Evolutionary conservation across 805 yeast species (phyloP).

Genomic region (Ascoidea rubescens): DNA sequence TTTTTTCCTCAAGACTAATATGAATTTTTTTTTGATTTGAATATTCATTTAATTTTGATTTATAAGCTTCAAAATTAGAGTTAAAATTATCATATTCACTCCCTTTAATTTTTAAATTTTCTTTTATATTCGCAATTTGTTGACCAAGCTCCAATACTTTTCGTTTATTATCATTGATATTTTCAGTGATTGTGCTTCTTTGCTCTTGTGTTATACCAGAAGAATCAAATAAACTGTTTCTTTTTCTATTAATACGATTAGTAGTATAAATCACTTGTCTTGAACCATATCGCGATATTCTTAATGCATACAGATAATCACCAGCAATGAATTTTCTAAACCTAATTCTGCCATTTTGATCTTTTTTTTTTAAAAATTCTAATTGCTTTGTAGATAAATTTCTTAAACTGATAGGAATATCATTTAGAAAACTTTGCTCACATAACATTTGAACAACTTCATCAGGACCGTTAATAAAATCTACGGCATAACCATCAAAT

Average conservation of each 20-base stretch:
- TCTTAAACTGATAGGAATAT: conserved; percentile 48
- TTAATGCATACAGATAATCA: conserved; percentile 33
- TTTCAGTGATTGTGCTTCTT: conserved; percentile 4
- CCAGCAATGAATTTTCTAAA: conserved; percentile 52
- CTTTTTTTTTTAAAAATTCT: conserved; percentile 22
- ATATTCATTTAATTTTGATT: conserved; percentile 7
- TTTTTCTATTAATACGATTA: conserved; percentile 9
- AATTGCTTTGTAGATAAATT: conserved; percentile 28
- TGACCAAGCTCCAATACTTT: neutral
- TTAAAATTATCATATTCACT: conserved; percentile 5
- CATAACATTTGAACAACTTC: conserved; percentile 63
- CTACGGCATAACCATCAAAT: conserved; percentile 69
- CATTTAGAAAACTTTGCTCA: conserved; percentile 28
- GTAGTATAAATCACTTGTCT: conserved; percentile 27
- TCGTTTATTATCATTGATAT: conserved; percentile 2
- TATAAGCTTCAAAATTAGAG: conserved; percentile 11
- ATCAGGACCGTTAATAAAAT: conserved; percentile 59
- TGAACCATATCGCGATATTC: conserved; percentile 50
- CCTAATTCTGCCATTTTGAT: conserved; percentile 24
- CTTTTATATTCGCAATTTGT: neutral
- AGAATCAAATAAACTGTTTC: conserved; percentile 8
- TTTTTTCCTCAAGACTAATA: conserved; percentile 16
- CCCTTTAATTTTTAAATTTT: neutral
- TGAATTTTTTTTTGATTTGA: conserved; percentile 13
- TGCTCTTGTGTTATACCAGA: conserved; percentile 11